Conservation (phyloP, 2,329 filamentous ascomycete species). For the Trichoderma atroviride region DNA sequence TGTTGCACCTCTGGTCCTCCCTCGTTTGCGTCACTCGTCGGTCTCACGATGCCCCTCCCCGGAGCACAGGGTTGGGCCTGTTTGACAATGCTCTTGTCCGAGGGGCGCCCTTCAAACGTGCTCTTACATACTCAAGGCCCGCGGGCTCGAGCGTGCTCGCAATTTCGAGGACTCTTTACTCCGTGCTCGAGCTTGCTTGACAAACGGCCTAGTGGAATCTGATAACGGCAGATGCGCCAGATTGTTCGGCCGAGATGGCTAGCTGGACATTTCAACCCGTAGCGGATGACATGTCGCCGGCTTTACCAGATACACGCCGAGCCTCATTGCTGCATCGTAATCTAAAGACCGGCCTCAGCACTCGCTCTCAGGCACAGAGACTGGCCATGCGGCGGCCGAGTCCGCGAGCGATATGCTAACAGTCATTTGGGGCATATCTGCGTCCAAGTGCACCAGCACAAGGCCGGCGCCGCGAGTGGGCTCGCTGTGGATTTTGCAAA, state of each 20-base stretch:
- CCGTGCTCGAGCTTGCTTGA: neutral
- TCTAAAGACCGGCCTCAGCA: neutral
- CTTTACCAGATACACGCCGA: slow-evolving; percentile 1
- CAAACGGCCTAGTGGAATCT: neutral
- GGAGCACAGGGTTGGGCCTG: neutral
- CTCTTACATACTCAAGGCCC: neutral
- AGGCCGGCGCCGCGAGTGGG: slow-evolving; percentile 23
- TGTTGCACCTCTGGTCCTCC: neutral
- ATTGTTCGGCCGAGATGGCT: slow-evolving; percentile 11
- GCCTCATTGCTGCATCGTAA: neutral
- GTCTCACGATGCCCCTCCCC: slow-evolving; percentile 21
- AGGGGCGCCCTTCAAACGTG: neutral
- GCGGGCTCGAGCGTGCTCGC: neutral
- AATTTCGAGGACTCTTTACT: neutral
- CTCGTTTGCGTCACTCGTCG: slow-evolving; percentile 18
- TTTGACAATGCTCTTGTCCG: neutral
- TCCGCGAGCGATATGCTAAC: neutral
- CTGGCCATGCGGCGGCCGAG: slow-evolving; percentile 11
- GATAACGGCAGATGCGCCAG: slow-evolving; percentile 2
- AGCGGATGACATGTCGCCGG: neutral
- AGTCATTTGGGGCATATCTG: slow-evolving; percentile 14
- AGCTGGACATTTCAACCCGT: neutral
- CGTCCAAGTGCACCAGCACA: slow-evolving; percentile 6
- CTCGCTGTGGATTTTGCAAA: slow-evolving; percentile 33
- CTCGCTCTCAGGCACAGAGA: slow-evolving; percentile 11